These are phyloP conservation scores for Colletotrichum eremochloae DNA, from an alignment of 2,329 filamentous ascomycete genomes.

Conservation along the genomic window DNA sequence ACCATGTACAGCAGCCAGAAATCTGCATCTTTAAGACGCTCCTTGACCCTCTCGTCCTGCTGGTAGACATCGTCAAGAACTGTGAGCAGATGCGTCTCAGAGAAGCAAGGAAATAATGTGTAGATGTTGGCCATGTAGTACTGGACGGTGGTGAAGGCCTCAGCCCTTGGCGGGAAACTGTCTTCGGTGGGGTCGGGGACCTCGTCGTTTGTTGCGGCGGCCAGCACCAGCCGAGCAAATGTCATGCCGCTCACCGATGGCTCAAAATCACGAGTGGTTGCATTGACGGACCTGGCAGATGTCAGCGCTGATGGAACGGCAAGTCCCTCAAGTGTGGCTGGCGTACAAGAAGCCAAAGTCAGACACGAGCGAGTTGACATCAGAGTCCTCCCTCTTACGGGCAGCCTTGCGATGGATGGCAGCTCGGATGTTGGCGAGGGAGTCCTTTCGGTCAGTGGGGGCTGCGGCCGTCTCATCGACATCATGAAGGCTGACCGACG, in stretches of 20 bases:
- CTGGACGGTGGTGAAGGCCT: slow-evolving; percentile 78
- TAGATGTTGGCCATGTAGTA: slow-evolving; percentile 89
- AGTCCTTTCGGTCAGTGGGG: slow-evolving; percentile 68
- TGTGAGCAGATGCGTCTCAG: slow-evolving; percentile 81
- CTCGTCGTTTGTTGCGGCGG: slow-evolving; percentile 81
- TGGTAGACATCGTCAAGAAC: slow-evolving; percentile 87
- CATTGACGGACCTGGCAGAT: slow-evolving; percentile 82
- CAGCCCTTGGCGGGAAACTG: slow-evolving; percentile 78
- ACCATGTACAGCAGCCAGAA: slow-evolving; percentile 92
- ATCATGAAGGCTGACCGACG: slow-evolving; percentile 76
- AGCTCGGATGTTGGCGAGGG: slow-evolving; percentile 71
- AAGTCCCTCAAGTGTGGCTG: slow-evolving; percentile 47
- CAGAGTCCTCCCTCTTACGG: slow-evolving; percentile 79
- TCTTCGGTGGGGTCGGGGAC: slow-evolving; percentile 73
- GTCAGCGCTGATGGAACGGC: slow-evolving; percentile 11
- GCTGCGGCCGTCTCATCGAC: slow-evolving; percentile 56
- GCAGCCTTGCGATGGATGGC: slow-evolving; percentile 75
- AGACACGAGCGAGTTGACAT: slow-evolving; percentile 92
- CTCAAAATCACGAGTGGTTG: slow-evolving; percentile 93
- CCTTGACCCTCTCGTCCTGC: slow-evolving; percentile 67
- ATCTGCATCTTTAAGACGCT: slow-evolving; percentile 73
- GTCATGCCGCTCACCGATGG: slow-evolving; percentile 90
- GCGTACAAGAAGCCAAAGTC: slow-evolving; percentile 91
- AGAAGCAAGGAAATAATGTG: slow-evolving; percentile 84
- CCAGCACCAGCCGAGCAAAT: slow-evolving; percentile 88